phyloP scores from a whole-genome alignment of 345 rosid genomes.

The Ceriops zippeliana region DNA sequence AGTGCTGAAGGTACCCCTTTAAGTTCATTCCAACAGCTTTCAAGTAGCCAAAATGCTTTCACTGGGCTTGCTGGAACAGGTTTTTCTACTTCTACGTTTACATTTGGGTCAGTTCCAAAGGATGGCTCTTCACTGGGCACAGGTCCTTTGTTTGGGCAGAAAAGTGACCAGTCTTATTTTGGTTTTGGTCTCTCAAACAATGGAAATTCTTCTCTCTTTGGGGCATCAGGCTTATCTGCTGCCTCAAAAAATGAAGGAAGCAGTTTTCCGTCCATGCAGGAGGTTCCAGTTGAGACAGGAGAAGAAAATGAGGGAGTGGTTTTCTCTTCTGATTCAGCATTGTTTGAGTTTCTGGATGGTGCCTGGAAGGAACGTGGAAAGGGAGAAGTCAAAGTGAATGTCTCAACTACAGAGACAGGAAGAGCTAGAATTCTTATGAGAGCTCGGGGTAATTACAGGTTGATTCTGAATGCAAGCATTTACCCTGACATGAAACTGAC shows the following conservation, averaged over 20 bases:
- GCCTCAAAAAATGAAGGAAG: constrained; percentile 57
- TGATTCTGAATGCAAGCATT: constrained; percentile 82
- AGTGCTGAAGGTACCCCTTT: constrained; percentile 42
- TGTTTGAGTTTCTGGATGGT: too few relatives aligned
- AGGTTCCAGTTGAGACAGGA: constrained; percentile 81
- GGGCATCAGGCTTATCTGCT: constrained; percentile 41
- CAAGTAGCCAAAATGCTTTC: constrained; percentile 91
- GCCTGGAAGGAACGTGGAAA: constrained; percentile 45
- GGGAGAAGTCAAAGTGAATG: constrained; percentile 86
- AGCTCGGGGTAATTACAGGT: constrained; percentile 80
- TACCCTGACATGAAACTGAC: constrained; percentile 91
- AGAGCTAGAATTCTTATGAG: constrained; percentile 88
- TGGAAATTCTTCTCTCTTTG: constrained; percentile 60
- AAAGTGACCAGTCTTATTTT: constrained; percentile 41
- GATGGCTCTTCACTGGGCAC: constrained; percentile 46
- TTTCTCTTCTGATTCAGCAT: too few relatives aligned
- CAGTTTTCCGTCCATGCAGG: constrained; percentile 64
- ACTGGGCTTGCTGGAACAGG: constrained; percentile 91
- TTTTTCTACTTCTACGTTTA: constrained; percentile 58
- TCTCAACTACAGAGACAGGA: constrained; percentile 46
- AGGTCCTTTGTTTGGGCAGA: constrained; percentile 40
- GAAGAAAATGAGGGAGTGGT: constrained; percentile 76
- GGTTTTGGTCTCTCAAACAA: constrained; percentile 53
- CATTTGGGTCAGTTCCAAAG: constrained; percentile 53
- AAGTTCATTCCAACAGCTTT: constrained; percentile 91